Conservation (phyloP, 2,329 filamentous ascomycete species). For the Alternaria consortialis region DNA sequence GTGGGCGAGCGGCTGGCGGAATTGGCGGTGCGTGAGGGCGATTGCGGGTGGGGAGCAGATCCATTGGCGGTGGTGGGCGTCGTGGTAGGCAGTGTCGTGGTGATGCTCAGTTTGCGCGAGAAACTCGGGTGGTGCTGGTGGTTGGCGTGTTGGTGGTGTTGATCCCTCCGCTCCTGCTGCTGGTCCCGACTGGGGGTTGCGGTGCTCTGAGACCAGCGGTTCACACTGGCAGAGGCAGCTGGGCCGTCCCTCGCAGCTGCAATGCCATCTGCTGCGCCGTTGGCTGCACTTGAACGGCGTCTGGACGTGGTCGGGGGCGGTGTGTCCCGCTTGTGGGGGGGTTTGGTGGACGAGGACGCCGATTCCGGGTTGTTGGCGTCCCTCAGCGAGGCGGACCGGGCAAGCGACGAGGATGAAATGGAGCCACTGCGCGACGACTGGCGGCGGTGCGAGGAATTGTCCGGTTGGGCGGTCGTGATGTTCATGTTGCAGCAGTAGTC, state of each 20-base stretch:
- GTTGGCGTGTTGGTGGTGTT: constrained; percentile 44
- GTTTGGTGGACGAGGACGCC: constrained; percentile 15
- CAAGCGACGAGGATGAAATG: constrained; percentile 55
- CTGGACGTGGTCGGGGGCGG: constrained; percentile 34
- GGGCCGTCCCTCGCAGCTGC: constrained; percentile 55
- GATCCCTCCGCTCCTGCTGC: constrained; percentile 43
- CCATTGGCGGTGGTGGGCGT: constrained; percentile 38
- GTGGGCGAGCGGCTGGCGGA: constrained; percentile 44
- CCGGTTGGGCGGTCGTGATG: constrained; percentile 11
- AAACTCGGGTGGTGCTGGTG: constrained; percentile 42
- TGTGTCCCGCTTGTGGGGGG: constrained; percentile 38
- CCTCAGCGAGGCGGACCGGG: constrained; percentile 53
- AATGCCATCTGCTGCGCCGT: constrained; percentile 51
- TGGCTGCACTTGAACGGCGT: constrained; percentile 54
- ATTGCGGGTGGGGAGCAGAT: constrained; percentile 44
- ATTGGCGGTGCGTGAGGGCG: constrained; percentile 39
- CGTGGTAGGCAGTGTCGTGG: constrained; percentile 41
- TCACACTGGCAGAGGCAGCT: constrained; percentile 58
- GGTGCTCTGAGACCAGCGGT: constrained; percentile 68
- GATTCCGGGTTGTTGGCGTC: constrained; percentile 30
- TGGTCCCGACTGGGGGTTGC: constrained; percentile 58
- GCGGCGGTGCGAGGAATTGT: constrained; percentile 28
- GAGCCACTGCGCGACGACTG: constrained; percentile 55
- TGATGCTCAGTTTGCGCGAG: constrained; percentile 52
- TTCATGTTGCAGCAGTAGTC: constrained; percentile 33